A percentile compares a stretch with the other conserved stretches of the same genome.
phyloP scores from a whole-genome alignment of 2,329 filamentous ascomycete species.

The Microcera coccophila region DNA sequence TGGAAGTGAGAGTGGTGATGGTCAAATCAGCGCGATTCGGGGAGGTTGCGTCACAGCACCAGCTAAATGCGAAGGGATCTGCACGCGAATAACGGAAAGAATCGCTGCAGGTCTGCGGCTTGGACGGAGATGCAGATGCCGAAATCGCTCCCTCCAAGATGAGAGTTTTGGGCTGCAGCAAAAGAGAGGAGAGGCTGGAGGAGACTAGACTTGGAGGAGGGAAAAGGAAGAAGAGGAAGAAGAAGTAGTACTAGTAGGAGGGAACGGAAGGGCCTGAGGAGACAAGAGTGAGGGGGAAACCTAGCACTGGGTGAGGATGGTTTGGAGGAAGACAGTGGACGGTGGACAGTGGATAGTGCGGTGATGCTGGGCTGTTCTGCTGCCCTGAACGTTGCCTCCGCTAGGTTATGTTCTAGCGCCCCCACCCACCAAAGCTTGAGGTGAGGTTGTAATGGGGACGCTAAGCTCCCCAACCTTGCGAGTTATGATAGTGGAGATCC shows the following conservation, averaged over 20 bases:
- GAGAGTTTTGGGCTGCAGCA: background rate
- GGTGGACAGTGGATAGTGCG: background rate
- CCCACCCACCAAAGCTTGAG: too few relatives aligned
- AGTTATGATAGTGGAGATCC: too few relatives aligned
- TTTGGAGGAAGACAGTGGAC: background rate
- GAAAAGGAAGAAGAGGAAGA: constrained; percentile 1
- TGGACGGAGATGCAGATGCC: background rate
- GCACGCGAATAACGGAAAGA: constrained; percentile 11
- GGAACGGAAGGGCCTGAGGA: constrained; percentile 3
- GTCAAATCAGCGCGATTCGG: constrained; percentile 17
- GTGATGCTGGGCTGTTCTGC: background rate
- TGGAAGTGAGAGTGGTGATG: constrained; percentile 21
- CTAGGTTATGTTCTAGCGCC: too few relatives aligned
- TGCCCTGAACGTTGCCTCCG: background rate
- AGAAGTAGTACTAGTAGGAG: constrained; percentile 1
- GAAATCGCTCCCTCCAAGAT: background rate
- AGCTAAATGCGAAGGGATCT: constrained; percentile 24
- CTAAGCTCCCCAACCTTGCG: background rate
- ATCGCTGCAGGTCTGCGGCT: too few relatives aligned
- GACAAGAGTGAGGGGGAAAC: background rate
- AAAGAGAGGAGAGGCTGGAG: background rate
- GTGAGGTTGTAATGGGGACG: background rate
- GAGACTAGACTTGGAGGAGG: background rate
- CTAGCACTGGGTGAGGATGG: background rate
- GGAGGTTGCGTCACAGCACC: constrained; percentile 24